A percentile compares a stretch with the other conserved stretches of the same genome.
These are phyloP conservation scores for Magnolia changhungtana DNA, from an alignment of 164 flowering plant species.

Conservation along the genomic window DNA sequence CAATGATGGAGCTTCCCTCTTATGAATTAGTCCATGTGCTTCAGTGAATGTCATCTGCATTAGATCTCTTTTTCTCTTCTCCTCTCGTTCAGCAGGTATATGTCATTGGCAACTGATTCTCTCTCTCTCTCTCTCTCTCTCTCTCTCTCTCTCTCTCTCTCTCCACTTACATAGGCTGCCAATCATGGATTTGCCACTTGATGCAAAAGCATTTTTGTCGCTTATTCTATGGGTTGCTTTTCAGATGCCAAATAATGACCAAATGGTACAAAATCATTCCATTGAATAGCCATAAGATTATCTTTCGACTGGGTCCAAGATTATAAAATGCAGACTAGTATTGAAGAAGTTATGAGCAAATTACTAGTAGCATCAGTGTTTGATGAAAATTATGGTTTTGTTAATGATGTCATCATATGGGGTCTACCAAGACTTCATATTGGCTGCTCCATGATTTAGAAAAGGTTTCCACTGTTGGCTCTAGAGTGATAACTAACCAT, in stretches of 20 bases:
- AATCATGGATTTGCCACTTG: neutral
- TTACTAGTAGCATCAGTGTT: too few species aligned
- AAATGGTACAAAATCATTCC: neutral
- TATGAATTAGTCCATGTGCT: neutral
- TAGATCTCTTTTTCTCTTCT: neutral
- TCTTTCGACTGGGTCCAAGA: neutral
- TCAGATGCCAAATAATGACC: neutral
- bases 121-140: neutral
- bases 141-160: neutral
- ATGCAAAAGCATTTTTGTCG: neutral
- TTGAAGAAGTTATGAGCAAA: too few species aligned
- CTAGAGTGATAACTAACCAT: too few species aligned
- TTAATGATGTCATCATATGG: too few species aligned
- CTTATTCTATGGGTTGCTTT: neutral
- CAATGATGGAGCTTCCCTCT: too few species aligned
- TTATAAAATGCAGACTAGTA: neutral
- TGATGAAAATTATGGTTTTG: too few species aligned
- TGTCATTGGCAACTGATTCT: neutral
- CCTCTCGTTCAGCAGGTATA: neutral
- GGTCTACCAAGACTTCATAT: too few species aligned
- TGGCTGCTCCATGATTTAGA: too few species aligned
- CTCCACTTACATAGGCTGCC: neutral
- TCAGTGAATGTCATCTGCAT: neutral
- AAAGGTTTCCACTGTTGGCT: too few species aligned
- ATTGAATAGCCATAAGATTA: neutral